A percentile compares a stretch with the other conserved stretches of the same genome.
These are phyloP conservation scores for Boechera retrofracta DNA, from an alignment of 345 rosid species.

Conservation along the genomic window DNA sequence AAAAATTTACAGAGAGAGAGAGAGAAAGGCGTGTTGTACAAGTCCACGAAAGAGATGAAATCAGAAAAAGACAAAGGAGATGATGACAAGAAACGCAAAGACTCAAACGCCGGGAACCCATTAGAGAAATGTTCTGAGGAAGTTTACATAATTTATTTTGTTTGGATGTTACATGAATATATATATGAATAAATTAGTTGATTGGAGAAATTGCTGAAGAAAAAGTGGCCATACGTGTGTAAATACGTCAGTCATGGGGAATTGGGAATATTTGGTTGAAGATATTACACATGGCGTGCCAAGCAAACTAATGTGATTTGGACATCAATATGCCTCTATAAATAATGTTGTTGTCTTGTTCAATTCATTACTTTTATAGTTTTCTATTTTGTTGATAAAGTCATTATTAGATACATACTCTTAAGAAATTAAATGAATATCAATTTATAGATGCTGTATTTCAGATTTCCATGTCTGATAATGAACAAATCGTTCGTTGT, in stretches of 20 bases:
- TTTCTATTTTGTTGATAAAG: no score
- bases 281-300: slow-evolving; percentile 30
- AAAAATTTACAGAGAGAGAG: not conserved
- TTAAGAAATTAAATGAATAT: not conserved
- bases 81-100: not conserved
- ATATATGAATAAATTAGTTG: not conserved
- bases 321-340: slow-evolving; percentile 25
- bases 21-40: slow-evolving; percentile 35
- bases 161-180: not conserved
- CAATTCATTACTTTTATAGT: not conserved
- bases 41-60: slow-evolving; percentile 24
- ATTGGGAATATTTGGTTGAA: slow-evolving; percentile 18
- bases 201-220: not conserved
- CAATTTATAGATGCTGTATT: not conserved
- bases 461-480: no score
- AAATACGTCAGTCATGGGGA: slow-evolving; percentile 12
- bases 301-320: slow-evolving; percentile 23
- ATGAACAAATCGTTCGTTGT: no score
- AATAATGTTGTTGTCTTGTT: not conserved
- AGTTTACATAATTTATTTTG: not conserved
- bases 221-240: slow-evolving; percentile 22
- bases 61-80: slow-evolving; percentile 18
- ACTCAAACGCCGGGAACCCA: slow-evolving; percentile 7
- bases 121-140: slow-evolving; percentile 4
- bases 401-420: not conserved